Conservation (phyloP, 306 rosid species). For the Cajanus cajan region DNA sequence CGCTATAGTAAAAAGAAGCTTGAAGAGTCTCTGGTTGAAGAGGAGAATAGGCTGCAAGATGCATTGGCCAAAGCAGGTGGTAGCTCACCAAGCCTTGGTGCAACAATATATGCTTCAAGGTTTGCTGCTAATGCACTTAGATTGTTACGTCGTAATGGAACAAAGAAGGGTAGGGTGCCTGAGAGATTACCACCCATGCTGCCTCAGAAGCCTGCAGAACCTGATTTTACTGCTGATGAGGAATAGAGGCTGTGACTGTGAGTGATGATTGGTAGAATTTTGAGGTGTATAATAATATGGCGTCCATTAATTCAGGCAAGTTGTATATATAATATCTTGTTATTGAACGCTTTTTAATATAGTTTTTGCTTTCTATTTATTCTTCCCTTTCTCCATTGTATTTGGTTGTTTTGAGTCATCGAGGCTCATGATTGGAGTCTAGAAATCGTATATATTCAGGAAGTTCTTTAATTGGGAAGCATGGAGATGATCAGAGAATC, state of each 20-base stretch:
- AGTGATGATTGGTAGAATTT: not conserved
- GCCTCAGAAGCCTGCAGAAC: constrained; percentile 81
- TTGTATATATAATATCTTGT: not conserved
- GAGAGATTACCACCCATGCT: constrained; percentile 57
- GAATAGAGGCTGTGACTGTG: not conserved
- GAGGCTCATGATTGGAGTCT: no score
- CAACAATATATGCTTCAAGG: constrained; percentile 68
- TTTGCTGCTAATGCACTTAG: constrained; percentile 48
- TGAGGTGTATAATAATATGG: not conserved
- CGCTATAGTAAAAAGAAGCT: constrained; percentile 52
- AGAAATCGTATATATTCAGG: no score
- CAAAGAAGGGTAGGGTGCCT: constrained; percentile 50
- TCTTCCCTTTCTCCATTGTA: no score
- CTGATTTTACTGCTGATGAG: constrained; percentile 63
- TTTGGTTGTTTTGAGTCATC: no score
- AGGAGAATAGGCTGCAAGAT: constrained; percentile 65
- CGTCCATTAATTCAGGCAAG: not conserved
- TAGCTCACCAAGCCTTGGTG: constrained; percentile 62
- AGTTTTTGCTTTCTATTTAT: not conserved
- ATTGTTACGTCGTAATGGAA: constrained; percentile 34
- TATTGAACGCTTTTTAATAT: not conserved
- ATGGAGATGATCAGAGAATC: no score
- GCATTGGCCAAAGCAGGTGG: constrained; percentile 52
- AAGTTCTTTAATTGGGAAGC: no score
- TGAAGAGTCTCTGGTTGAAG: constrained; percentile 58